These are phyloP conservation scores for Tulasnella sp. DNA, from an alignment of 768 basidiomycete species.

Conservation along the genomic window DNA sequence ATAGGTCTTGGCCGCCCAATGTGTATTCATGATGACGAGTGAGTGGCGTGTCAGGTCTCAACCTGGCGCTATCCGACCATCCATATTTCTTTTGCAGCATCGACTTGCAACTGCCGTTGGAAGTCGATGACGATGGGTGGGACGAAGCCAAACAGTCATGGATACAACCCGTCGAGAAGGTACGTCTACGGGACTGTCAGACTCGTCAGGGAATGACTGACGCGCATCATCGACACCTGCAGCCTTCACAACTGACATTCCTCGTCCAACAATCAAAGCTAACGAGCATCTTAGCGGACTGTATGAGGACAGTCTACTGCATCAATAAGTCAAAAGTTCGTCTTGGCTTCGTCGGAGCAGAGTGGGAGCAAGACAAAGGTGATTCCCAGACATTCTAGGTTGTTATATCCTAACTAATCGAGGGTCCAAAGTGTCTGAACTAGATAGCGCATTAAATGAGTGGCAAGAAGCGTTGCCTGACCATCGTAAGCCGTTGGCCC, in stretches of 20 bases:
- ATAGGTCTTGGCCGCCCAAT: conserved; percentile 50
- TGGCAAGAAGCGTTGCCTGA: conserved; percentile 63
- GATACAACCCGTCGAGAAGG: conserved; percentile 47
- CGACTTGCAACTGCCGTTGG: conserved; percentile 58
- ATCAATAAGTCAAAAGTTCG: conserved; percentile 52
- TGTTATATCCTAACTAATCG: background rate
- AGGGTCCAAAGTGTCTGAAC: conserved; percentile 38
- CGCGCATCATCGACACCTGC: too few species aligned
- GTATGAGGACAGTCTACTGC: conserved; percentile 60
- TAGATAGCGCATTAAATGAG: conserved; percentile 58
- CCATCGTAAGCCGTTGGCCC: conserved; percentile 36
- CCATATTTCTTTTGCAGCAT: conserved; percentile 38
- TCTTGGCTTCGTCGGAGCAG: conserved; percentile 38
- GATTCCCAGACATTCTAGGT: background rate
- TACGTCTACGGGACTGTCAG: background rate
- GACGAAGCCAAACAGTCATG: conserved; percentile 46
- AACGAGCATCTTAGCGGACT: conserved; percentile 49
- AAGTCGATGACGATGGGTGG: conserved; percentile 82
- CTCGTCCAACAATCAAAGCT: conserved; percentile 49
- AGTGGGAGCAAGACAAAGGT: too few species aligned
- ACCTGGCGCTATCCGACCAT: background rate
- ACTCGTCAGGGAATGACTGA: too few species aligned
- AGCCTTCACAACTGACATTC: conserved; percentile 43
- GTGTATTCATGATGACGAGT: conserved; percentile 68
- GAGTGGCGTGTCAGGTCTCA: conserved; percentile 24